phyloP scores from a whole-genome alignment of 2,329 filamentous ascomycete species.

The Chaetoscypha palmicola region DNA sequence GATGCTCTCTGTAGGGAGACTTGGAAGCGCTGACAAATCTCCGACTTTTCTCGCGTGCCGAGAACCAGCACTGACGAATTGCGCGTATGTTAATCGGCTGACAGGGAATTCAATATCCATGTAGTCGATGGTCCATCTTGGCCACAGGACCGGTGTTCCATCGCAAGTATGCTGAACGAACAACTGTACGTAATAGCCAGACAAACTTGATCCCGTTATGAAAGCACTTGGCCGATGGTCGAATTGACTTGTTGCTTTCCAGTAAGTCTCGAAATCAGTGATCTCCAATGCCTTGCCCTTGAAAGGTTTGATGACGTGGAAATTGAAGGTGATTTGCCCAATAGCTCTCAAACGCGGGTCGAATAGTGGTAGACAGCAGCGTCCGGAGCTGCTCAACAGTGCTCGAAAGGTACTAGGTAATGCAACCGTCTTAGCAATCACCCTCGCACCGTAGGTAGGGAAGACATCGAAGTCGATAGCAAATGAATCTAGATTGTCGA shows the following conservation, averaged over 20 bases:
- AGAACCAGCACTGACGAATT: slow-evolving; percentile 49
- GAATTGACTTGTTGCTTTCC: slow-evolving; percentile 94
- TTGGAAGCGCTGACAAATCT: slow-evolving; percentile 38
- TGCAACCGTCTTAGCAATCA: slow-evolving; percentile 92
- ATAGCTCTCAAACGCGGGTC: slow-evolving; percentile 88
- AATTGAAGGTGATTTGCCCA: slow-evolving; percentile 88
- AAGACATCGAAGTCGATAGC: slow-evolving; percentile 96
- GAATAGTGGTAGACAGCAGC: slow-evolving; percentile 82
- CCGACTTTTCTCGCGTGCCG: slow-evolving; percentile 25
- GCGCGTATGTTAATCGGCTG: slow-evolving; percentile 66
- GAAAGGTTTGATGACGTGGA: slow-evolving; percentile 95
- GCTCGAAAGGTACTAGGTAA: slow-evolving; percentile 80
- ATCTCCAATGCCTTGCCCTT: slow-evolving; percentile 88
- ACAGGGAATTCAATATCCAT: slow-evolving; percentile 76
- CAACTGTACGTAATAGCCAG: slow-evolving; percentile 87
- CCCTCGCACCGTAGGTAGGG: slow-evolving; percentile 92
- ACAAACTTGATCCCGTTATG: slow-evolving; percentile 89
- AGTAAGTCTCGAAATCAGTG: slow-evolving; percentile 97
- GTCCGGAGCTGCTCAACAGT: slow-evolving; percentile 65
- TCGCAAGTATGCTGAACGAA: slow-evolving; percentile 91
- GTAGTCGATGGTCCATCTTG: slow-evolving; percentile 71
- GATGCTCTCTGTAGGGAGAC: slow-evolving; percentile 46
- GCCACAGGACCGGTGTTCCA: slow-evolving; percentile 79
- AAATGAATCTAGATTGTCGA: slow-evolving; percentile 88
- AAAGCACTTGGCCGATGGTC: slow-evolving; percentile 80